phyloP scores from a whole-genome alignment of 2,329 filamentous ascomycete species.

The Calonectria hawksworthii region DNA sequence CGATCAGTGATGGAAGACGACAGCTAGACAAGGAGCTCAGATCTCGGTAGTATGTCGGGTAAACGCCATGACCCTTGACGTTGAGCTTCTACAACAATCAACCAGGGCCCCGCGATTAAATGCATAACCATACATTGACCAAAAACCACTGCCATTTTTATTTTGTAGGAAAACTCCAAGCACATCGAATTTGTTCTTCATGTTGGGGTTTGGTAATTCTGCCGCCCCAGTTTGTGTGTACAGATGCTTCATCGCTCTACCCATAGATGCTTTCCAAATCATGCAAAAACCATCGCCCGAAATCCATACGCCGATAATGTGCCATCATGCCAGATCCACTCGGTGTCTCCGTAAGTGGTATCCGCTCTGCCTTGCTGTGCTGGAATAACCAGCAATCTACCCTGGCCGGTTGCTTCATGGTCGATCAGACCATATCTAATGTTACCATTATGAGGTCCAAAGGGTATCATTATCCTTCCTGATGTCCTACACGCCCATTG shows the following conservation, averaged over 20 bases:
- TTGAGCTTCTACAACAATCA: background rate
- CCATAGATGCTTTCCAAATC: slow-evolving; percentile 35
- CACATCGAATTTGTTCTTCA: slow-evolving; percentile 13
- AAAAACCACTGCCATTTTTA: background rate
- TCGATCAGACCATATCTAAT: slow-evolving; percentile 11
- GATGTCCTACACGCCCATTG: slow-evolving; percentile 8
- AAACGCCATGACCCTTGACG: slow-evolving; percentile 14
- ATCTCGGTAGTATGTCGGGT: slow-evolving; percentile 39
- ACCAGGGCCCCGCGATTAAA: background rate
- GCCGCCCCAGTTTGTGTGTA: slow-evolving; percentile 32
- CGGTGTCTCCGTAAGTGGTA: slow-evolving; percentile 23
- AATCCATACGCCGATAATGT: slow-evolving; percentile 44
- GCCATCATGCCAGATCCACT: slow-evolving; percentile 35
- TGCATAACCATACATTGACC: background rate
- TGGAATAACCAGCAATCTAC: slow-evolving; percentile 15
- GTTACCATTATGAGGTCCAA: slow-evolving; percentile 1
- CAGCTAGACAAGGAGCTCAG: slow-evolving; percentile 32
- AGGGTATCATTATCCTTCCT: slow-evolving; percentile 19
- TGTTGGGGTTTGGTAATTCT: slow-evolving; percentile 29
- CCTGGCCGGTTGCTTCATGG: background rate
- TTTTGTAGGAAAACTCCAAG: background rate
- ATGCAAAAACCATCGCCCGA: slow-evolving; percentile 29
- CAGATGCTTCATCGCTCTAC: slow-evolving; percentile 37
- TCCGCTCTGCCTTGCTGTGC: slow-evolving; percentile 22
- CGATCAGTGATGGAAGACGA: slow-evolving; percentile 33